Base-by-base conservation (phyloP, 164 flowering plant genomes). In the Vitis rotundifolia region DNA sequence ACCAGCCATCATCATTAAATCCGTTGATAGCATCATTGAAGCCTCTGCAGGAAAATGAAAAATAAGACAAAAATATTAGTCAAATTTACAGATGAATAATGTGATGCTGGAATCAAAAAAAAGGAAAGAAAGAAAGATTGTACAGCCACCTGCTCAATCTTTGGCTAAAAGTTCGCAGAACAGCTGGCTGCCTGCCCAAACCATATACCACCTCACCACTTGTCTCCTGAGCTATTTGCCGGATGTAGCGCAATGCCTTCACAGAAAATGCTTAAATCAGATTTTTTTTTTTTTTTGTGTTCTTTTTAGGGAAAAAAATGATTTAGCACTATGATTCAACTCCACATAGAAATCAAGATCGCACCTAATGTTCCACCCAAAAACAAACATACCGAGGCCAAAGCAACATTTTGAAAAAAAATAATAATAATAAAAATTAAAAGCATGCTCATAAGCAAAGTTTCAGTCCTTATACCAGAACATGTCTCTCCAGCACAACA, bases 141-240 rank as follows among this genome's bases (percentile, higher is more conserved):
- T 58, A 3, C 47, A 28, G 49, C 68, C 61, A 92, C 99, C 98
- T 89, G 91, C 87, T 89, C 77, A 94, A 77, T 78, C 94, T 82
- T 82, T 92, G 98, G 83, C 97, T 92, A 71, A 92, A 94, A 63
- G 92, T 87, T 69, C 99, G 85, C 26, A 94, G 78, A 71, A 94
- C 95, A 76, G 99, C 96, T 5, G 99, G 99, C 75, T 94, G 99
- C 81, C 98, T 86, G 54, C 99, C 97, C 73, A 90, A 75, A 70
- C 92, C 84, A 81, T 91, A 92, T 18, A 87, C 89, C 37, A 88
- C 91, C 68, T 94, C 99, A 12, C 97, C 94, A 71, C 90, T 92
- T 5, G 90, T 84, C 80, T 94, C 99, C 63, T 91, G 98, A 19
- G 98, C 98, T 72, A 94, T 84, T 83, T 94, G 99, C 74, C 97